Base-by-base conservation (phyloP, 148 eudicot genomes). In the Persicaria tinctoria region DNA sequence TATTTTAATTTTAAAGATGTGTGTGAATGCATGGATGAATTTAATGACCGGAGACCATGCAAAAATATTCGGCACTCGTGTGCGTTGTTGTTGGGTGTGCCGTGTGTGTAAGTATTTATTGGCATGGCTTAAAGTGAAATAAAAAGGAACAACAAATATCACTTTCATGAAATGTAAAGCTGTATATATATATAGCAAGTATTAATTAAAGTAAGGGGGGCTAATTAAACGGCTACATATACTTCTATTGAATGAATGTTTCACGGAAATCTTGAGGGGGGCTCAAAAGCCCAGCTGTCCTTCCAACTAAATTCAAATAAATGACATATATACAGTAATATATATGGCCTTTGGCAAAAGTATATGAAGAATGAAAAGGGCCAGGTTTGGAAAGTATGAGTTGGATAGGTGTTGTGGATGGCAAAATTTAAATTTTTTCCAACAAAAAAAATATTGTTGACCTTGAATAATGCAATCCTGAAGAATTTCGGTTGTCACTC, bases 21-120 rank as follows among this genome's bases (percentile, higher is more conserved):
- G 20, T 3, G 20, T 57, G 44, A 5, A 60, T 23, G 44, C 44
- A 60, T 27, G 68, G 13, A 41, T 8, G 68, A 23, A 23, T 60
- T 60, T 7, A 60, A 60, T 60, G 23, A 1, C 27, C 27, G 27
- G 13, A 23, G 68, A 60, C 68, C 68, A 32, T 32, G 41, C 41
- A 60, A 60, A 60, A 8, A 60, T 60, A 60, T 60, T 60, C 68
- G 68, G 44, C 68, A 60, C 68, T 60, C 68, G 68, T 60, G 68
- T 60, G 68, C 68, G 44, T 23, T 60, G 68, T 60, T 60, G 68
- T 23, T 60, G 14, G 68, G 20, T 60, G 68, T n/a, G n/a, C n/a
- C n/a, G n/a, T n/a, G n/a, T 27, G 27, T 60, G 68, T 13, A 23
- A 60, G 68, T 41, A 60, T 60, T 60, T 27, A 60, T 60, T 60